Conservation (phyloP, 169 alveolate species). For the Eimeria maxima region DNA sequence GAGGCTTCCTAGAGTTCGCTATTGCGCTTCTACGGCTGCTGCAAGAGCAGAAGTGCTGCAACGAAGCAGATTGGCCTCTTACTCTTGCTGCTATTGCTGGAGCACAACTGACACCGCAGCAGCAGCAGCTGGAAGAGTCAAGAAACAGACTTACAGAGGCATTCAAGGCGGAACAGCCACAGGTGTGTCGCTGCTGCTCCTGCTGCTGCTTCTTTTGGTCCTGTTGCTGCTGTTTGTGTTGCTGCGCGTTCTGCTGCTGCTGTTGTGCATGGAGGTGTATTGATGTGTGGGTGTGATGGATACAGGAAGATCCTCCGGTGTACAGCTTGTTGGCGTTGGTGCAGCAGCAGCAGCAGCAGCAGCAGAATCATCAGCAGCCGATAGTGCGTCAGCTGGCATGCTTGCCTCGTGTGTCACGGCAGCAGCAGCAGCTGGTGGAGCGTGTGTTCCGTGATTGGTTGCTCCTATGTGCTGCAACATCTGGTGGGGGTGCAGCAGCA, state of each 20-base stretch:
- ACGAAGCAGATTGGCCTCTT: slow-evolving; percentile 25
- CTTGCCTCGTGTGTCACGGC: slow-evolving; percentile 7
- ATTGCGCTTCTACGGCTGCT: slow-evolving; percentile 30
- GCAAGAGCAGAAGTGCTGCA: slow-evolving; percentile 51
- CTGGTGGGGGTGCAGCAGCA: slow-evolving; percentile 42
- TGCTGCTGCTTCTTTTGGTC: too few species aligned
- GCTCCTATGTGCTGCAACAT: slow-evolving; percentile 38
- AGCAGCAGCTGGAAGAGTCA: slow-evolving; percentile 31
- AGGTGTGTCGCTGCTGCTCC: neutral
- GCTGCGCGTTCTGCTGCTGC: neutral
- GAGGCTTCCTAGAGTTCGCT: slow-evolving; percentile 13
- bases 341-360: neutral
- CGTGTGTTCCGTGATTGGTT: slow-evolving; percentile 52
- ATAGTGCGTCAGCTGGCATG: slow-evolving; percentile 51
- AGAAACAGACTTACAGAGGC: slow-evolving; percentile 23
- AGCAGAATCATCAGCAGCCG: slow-evolving; percentile 25
- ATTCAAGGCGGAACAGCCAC: neutral
- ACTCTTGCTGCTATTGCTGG: slow-evolving; percentile 28
- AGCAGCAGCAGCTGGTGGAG: slow-evolving; percentile 43
- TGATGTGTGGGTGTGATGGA: slow-evolving; percentile 15
- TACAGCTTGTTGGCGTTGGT: neutral
- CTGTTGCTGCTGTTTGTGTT: too few species aligned
- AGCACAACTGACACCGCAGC: slow-evolving; percentile 6
- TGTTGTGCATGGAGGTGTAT: neutral
- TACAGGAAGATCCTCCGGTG: neutral